Evolutionary conservation across 805 yeast genomes (phyloP), one percentile per base, ranked within the genome.

Genomic region (Spathaspora hagerdaliae): DNA sequence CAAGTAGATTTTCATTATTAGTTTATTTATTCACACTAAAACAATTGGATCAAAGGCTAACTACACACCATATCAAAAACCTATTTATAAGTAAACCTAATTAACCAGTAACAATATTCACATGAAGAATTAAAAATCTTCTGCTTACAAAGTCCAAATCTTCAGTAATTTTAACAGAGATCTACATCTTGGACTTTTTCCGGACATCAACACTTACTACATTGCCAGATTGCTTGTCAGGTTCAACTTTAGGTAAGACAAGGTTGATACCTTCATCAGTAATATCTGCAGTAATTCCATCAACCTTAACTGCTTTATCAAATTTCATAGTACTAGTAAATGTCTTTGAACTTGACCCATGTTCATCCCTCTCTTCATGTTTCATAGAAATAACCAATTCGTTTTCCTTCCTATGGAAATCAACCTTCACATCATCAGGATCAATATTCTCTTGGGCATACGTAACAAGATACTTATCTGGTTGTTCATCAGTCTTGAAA

Each of bases 381-480:
- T 38, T 41, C 26, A 56, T 47, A 12, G 51, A 43, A 15, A 61
- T 48, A n/a, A 51, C 51, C 41, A 63, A 51, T 47, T 53, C 56
- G 39, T 63, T 61, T 26, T 55, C 58, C 27, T 50, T 48, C 39
- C 55, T 60, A 38, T 51, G 51, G 48, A 52, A 56, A 38, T 63
- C 63, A 42, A 61, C 50, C 31, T 51, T 55, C 36, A 61, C 52
- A 39, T 56, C 56, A 31, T 57, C 55, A 39, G 52, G 46, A 8
- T 50, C 43, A 27, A 57, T 47, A 24, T 54, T 41, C 27, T 42
- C 45, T 26, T 52, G 56, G 12, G 41, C 48, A 32, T 44, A 46
- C 2, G 47, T 36, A 35, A 63, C 58, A 13, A 56, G 19, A 43
- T 63, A 63, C 36, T 54, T 53, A 39, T 57, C 61, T 24, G 55